Evolutionary conservation across 1,284 basidiomycete genomes (phyloP).

Genomic region (Mycosarcoma maydis): DNA sequence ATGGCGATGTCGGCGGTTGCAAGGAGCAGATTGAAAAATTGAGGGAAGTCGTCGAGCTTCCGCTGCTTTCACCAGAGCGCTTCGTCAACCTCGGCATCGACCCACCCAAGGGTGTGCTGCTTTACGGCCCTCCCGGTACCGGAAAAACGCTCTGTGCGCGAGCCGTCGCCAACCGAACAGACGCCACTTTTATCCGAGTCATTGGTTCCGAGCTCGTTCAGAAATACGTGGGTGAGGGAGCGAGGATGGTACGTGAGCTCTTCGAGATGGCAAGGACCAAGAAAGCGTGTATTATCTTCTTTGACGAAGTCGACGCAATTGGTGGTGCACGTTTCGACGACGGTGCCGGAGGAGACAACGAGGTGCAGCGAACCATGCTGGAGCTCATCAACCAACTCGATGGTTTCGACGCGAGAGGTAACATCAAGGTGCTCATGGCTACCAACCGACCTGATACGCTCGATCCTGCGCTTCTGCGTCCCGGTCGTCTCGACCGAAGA

Average conservation of each 20-base stretch:
- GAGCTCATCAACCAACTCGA: slow-evolving; percentile 99
- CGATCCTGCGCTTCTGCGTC: slow-evolving; percentile 94
- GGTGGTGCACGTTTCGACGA: slow-evolving; percentile 99
- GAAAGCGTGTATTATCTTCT: slow-evolving; percentile 99
- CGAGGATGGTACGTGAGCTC: slow-evolving; percentile 96
- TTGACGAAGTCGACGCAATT: slow-evolving; percentile 97
- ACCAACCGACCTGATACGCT: slow-evolving; percentile 98
- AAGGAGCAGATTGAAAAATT: slow-evolving; percentile 99
- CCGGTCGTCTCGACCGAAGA: slow-evolving; percentile 92
- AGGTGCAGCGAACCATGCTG: slow-evolving; percentile 99
- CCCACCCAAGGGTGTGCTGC: slow-evolving; percentile 95
- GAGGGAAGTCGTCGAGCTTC: slow-evolving; percentile 96
- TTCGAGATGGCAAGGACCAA: slow-evolving; percentile 99
- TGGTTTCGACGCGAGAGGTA: slow-evolving; percentile 97
- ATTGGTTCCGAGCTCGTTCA: slow-evolving; percentile 99
- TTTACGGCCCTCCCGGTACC: slow-evolving; percentile 95
- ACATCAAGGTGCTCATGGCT: slow-evolving; percentile 99
- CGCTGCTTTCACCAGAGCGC: slow-evolving; percentile 87
- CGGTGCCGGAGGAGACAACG: slow-evolving; percentile 98
- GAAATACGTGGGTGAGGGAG: slow-evolving; percentile 99
- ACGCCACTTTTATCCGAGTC: slow-evolving; percentile 98
- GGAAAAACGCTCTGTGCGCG: slow-evolving; percentile 98
- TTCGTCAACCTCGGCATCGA: slow-evolving; percentile 99
- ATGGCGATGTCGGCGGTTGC: slow-evolving; percentile 97
- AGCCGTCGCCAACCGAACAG: slow-evolving; percentile 97